These are phyloP conservation scores for Ceratobasidium papillatum DNA, from an alignment of 1,284 basidiomycete species.

Conservation along the genomic window DNA sequence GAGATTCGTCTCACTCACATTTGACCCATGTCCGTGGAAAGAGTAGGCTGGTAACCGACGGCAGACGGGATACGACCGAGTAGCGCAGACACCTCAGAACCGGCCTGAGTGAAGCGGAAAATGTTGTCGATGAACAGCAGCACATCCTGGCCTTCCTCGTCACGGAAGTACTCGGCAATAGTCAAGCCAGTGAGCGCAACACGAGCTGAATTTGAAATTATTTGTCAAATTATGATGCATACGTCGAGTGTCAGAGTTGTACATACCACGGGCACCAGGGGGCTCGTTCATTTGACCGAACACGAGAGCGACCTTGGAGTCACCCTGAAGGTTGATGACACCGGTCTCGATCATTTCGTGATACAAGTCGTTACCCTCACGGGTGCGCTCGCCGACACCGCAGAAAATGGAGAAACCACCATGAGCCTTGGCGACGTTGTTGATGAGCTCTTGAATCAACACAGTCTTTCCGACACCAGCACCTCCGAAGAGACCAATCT, in stretches of 20 bases:
- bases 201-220: slow-evolving; percentile 63
- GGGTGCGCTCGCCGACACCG: slow-evolving; percentile 99
- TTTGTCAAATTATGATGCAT: not conserved
- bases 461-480: slow-evolving; percentile 99
- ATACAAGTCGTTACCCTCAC: slow-evolving; percentile 99
- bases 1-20: slow-evolving; percentile 72
- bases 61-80: slow-evolving; percentile 99
- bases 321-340: slow-evolving; percentile 99
- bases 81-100: slow-evolving; percentile 99
- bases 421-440: slow-evolving; percentile 99
- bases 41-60: slow-evolving; percentile 99
- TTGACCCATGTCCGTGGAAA: slow-evolving; percentile 99
- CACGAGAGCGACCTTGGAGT: slow-evolving; percentile 99
- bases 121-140: slow-evolving; percentile 99
- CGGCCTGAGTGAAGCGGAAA: slow-evolving; percentile 99
- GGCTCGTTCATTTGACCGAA: slow-evolving; percentile 99
- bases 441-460: slow-evolving; percentile 98
- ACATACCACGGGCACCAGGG: slow-evolving; percentile 90
- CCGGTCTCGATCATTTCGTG: slow-evolving; percentile 99
- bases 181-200: slow-evolving; percentile 98
- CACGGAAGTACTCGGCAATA: slow-evolving; percentile 99
- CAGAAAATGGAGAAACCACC: slow-evolving; percentile 99
- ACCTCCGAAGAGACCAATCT: slow-evolving; percentile 99
- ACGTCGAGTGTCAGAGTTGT: not conserved
- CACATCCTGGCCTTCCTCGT: slow-evolving; percentile 99